These are phyloP conservation scores for Lipomyces sp. DNA, from an alignment of 805 yeast species.

Conservation along the genomic window DNA sequence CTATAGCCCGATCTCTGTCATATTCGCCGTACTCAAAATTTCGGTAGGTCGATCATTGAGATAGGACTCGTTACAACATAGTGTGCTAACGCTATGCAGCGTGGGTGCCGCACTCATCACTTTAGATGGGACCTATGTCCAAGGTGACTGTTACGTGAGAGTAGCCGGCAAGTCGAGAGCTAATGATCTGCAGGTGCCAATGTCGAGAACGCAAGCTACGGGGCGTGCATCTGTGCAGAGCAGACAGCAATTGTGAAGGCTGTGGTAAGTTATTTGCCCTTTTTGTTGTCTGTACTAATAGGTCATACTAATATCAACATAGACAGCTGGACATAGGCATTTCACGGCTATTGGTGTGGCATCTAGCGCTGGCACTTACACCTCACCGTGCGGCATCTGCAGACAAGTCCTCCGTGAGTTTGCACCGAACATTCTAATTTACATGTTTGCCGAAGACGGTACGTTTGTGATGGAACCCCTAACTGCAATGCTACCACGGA, in stretches of 20 bases:
- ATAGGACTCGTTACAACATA: neutral
- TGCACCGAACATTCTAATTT: conserved; percentile 60
- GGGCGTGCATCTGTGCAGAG: conserved; percentile 79
- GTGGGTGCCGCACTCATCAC: conserved; percentile 83
- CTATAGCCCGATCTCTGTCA: conserved; percentile 54
- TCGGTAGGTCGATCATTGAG: conserved; percentile 36
- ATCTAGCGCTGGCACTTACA: conserved; percentile 60
- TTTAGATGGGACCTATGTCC: conserved; percentile 52
- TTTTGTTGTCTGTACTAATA: neutral
- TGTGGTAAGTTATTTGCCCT: conserved; percentile 45
- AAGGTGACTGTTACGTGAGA: conserved; percentile 9
- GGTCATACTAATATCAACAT: neutral
- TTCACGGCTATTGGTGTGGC: conserved; percentile 70
- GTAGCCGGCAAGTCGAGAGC: neutral
- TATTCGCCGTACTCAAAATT: conserved; percentile 78
- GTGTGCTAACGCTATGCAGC: conserved; percentile 40
- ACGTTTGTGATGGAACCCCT: conserved; percentile 49
- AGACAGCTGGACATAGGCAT: conserved; percentile 43
- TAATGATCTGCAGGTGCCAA: conserved; percentile 67
- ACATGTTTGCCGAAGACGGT: conserved; percentile 69
- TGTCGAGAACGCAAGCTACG: conserved; percentile 91
- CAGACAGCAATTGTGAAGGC: conserved; percentile 67
- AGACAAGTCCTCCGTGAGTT: conserved; percentile 90
- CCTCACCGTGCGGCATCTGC: conserved; percentile 94
- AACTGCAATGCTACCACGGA: conserved; percentile 70